Evolutionary conservation across 495 filamentous ascomycete genomes (phyloP), one percentile per base, ranked within the genome.

Genomic region (Massariosphaeria phaeospora): DNA sequence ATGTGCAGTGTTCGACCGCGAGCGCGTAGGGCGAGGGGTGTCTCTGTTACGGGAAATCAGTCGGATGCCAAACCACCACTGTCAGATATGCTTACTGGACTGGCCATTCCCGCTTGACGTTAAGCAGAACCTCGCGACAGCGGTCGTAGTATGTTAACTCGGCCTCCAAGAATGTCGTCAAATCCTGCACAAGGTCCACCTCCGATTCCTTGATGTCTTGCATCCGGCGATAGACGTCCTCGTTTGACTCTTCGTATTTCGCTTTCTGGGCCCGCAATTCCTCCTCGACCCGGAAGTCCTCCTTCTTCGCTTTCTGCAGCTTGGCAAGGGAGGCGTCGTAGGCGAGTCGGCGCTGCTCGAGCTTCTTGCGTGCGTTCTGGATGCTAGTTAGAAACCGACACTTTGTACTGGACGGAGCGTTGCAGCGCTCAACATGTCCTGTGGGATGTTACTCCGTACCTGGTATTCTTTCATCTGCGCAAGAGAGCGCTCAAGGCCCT

Each of bases 381-480:
- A 33, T 34, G 9, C 24, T 7, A 10, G 34, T 55, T 48, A 50
- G 44, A 13, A n/a, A n/a, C n/a, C n/a, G n/a, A n/a, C n/a, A n/a
- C 38, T 45, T 23, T 54, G 13, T 26, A 36, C 34, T n/a, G 29
- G 12, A 26, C 29, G 18, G 30, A 43, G 27, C 8, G 10, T 11
- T 4, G 5, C n/a, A n/a, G n/a, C n/a, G n/a, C n/a, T n/a, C n/a
- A n/a, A n/a, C n/a, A n/a, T n/a, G n/a, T n/a, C n/a, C n/a, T n/a
- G n/a, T n/a, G n/a, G n/a, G n/a, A n/a, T n/a, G n/a, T n/a, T n/a
- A n/a, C n/a, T n/a, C n/a, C n/a, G 45, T 75, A 86, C 88, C 80
- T 96, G 90, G 57, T 96, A 96, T 64, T 98, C 94, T 67, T 95
- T 97, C 88, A 97, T 89, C 78, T 95, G 91, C 25, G 88, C 85